Conservation (phyloP, 768 basidiomycete genomes). For the Favolaschia claudopus region DNA sequence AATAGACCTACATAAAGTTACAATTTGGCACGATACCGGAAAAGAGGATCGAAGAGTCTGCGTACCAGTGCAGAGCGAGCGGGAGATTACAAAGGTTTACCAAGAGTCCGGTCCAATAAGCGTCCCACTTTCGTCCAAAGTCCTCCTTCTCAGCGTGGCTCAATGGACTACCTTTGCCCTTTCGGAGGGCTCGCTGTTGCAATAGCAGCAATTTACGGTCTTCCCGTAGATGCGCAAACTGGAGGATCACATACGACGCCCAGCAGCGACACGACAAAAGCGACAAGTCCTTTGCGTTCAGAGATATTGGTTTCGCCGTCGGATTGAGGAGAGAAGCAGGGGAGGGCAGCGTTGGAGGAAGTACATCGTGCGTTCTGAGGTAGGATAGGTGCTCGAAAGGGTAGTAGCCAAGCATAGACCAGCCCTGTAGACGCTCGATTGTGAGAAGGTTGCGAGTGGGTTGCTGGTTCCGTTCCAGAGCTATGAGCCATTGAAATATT, state of each 20-base stretch:
- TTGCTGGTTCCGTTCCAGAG: constrained; percentile 74
- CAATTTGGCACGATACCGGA: neutral
- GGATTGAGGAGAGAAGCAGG: constrained; percentile 51
- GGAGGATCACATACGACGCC: constrained; percentile 80
- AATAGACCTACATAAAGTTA: constrained; percentile 65
- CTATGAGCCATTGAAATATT: constrained; percentile 81
- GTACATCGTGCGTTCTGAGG: constrained; percentile 64
- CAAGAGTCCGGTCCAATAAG: constrained; percentile 74
- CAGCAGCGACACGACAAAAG: constrained; percentile 85
- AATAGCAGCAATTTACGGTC: constrained; percentile 66
- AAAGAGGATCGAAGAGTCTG: neutral
- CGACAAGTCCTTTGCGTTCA: constrained; percentile 58
- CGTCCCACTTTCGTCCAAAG: constrained; percentile 65
- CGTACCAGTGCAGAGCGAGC: constrained; percentile 84
- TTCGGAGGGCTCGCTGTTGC: constrained; percentile 63
- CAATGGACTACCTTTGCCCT: constrained; percentile 59
- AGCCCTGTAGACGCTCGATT: constrained; percentile 83
- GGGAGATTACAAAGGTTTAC: constrained; percentile 83
- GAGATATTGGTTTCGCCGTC: constrained; percentile 46
- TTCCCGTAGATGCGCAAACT: constrained; percentile 75
- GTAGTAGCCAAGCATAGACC: constrained; percentile 81
- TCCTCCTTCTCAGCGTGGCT: constrained; percentile 62
- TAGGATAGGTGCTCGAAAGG: constrained; percentile 82
- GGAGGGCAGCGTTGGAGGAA: constrained; percentile 62
- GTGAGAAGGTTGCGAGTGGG: constrained; percentile 75